Conservation (phyloP, 2,329 filamentous ascomycete species). For the Decorospora gaudefroyi region DNA sequence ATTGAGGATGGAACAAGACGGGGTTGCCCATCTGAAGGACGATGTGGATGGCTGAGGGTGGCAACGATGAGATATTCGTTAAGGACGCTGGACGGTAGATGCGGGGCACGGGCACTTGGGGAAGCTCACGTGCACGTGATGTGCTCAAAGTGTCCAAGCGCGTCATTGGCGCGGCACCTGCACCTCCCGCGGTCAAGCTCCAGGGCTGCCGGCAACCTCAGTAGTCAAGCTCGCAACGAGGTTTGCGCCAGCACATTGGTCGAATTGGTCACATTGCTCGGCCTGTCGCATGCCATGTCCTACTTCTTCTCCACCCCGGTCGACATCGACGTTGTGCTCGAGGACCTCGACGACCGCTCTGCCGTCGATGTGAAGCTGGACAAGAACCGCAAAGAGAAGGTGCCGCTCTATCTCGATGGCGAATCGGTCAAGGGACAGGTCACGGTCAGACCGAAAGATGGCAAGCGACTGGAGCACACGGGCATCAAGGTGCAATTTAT, state of each 20-base stretch:
- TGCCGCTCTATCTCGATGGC: slow-evolving; percentile 94
- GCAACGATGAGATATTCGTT: too few species aligned
- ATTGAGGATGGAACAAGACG: slow-evolving; percentile 9
- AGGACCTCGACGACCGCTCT: slow-evolving; percentile 89
- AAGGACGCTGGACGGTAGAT: too few species aligned
- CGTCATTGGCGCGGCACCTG: slow-evolving; percentile 22
- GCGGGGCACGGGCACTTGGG: slow-evolving; percentile 11
- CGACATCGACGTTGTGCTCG: slow-evolving; percentile 97
- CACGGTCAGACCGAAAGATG: slow-evolving; percentile 94
- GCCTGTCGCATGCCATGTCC: slow-evolving; percentile 66
- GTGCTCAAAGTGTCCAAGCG: slow-evolving; percentile 11
- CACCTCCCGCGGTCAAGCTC: slow-evolving; percentile 18
- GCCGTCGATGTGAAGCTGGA: slow-evolving; percentile 98
- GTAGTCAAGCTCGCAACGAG: slow-evolving; percentile 21
- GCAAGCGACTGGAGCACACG: slow-evolving; percentile 95
- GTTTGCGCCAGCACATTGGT: slow-evolving; percentile 22
- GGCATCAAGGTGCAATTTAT: slow-evolving; percentile 99
- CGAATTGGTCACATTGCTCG: slow-evolving; percentile 13
- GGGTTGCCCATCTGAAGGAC: background rate
- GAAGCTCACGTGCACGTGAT: slow-evolving; percentile 16
- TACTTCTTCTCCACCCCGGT: slow-evolving; percentile 94
- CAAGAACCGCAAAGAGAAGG: slow-evolving; percentile 96
- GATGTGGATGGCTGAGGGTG: slow-evolving; percentile 14
- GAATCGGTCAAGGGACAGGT: slow-evolving; percentile 97
- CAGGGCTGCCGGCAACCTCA: slow-evolving; percentile 14